Percentiles rank a stretch among this genome's conserved stretches.
Conservation (phyloP, 176 grass and related monocot species). For the Hordeum vulgare region MorexV3_pseudomolecules_assembly NC_058520.1:450078642-450079141, state of each 20-base stretch:
- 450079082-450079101: background rate
- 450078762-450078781: background rate
- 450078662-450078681: background rate
- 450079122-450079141: constrained; percentile 29
- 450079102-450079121: constrained; percentile 26
- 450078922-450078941: background rate
- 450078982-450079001: background rate
- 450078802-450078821: background rate
- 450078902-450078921: background rate
- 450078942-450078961: background rate
- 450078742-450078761: background rate
- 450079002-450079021: background rate
- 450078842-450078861: background rate
- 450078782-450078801: background rate
- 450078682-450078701: background rate
- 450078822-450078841: background rate
- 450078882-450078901: background rate
- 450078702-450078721: background rate
- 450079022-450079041: background rate
- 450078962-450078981: background rate
- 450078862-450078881: no score
- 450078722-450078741: background rate
- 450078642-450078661: constrained; percentile 11
- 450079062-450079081: constrained; percentile 35
- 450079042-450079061: constrained; percentile 25